Evolutionary conservation across 1,139 yeast species (phyloP), one percentile per base, ranked within the genome.

Genomic region (Spencermartinsiella ligniputridi): DNA sequence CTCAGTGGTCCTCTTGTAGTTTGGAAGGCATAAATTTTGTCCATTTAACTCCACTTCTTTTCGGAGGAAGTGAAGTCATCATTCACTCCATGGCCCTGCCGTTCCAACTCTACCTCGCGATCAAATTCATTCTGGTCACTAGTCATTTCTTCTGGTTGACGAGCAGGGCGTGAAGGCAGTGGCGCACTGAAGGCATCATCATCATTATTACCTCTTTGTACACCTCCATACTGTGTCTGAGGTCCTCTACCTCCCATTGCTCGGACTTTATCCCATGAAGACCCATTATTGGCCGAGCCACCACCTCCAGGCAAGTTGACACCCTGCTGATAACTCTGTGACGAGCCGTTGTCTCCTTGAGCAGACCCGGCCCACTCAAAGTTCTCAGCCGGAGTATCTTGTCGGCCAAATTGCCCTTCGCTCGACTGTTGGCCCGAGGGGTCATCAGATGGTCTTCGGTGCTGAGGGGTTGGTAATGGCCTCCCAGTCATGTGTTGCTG

Each of bases 51-150:
- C 67, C 67, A 63, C 47, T 55, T 59, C 51, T 59, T 60, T 45
- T 63, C 67, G 6, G 58, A 47, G 32, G 60, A 62, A n/a, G 60
- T 42, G 46, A 62, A 62, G 40, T 61, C 66, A 42, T 61, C 66
- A 17, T 39, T 38, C 22, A 48, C 45, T 2, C 53, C 55, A 32
- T 44, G 47, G n/a, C 58, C 62, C 4, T 48, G 50, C 17, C 66
- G 52, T 41, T 62, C 66, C 16, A 51, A 52, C 37, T 59, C 66
- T 24, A 61, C 38, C 25, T 58, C 57, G 11, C 46, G 52, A 42
- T 61, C 67, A 44, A 62, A 62, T 44, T 52, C 52, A 37, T 44
- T 47, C 47, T 61, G 64, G 32, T 27, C 32, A 27, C 15, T 15
- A 5, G 32, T 27, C 32, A 27, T 27, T n/a, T 27, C 32, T 27